Base-by-base conservation (phyloP, 2,329 filamentous ascomycete species). In the Aspergillus sp. region DNA sequence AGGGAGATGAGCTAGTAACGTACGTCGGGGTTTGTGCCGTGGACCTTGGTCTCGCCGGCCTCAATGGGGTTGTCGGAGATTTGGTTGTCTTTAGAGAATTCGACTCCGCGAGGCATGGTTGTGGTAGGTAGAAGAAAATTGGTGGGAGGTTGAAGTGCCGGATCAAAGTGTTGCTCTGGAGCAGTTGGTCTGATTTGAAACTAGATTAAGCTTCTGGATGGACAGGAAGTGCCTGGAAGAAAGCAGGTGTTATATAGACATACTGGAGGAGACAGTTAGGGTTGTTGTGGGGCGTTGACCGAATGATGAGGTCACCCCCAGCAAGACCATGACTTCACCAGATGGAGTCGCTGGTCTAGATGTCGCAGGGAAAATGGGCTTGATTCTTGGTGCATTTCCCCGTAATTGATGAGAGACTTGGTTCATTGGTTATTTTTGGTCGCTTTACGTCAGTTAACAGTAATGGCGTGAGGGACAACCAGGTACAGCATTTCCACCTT, bases 41-140 rank as follows among this genome's bases (percentile, higher is more conserved):
- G 75, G 51, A 66, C 67, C 61, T 73, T 72, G 45, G 61, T 71
- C 33, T 65, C 33, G 19, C 69, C 73, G 49, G 63, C 61, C 22
- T 73, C 70, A 39, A 77, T 70, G 46, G 75, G 57, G 67, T 77
- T 77, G 64, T 77, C 73, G 63, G 68, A 54, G 42, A 46, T 70
- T 54, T 74, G 74, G 51, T 67, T 68, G 51, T 72, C 68, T 63
- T 75, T 67, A 62, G 74, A 73, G 66, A 66, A 77, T 22, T 76
- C 70, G 47, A 73, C 72, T 64, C 75, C 73, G 66, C 75, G 75
- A 66, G 71, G 69, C 75, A 77, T 76, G 30, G 27, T 45, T 39
- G 19, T 40, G 19, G 19, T 24, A 8, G n/a, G 22, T 30, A 15
- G 4, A 5, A 24, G 7, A 12, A 30, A 30, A 11, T 11, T 30